phyloP scores from a whole-genome alignment of 345 rosid species.

The Melaleuca alternifolia region DNA sequence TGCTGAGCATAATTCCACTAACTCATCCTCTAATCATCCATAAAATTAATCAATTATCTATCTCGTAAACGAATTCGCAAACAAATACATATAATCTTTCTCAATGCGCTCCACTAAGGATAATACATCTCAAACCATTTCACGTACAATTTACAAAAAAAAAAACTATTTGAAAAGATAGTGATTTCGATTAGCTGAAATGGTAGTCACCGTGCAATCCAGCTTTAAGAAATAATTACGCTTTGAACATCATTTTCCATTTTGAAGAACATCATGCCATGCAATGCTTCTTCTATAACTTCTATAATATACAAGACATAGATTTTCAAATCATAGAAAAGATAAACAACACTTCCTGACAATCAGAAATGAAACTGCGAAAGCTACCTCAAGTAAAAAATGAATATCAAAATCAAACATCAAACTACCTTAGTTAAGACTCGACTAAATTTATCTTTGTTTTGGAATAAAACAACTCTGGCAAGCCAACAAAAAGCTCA shows the following conservation, averaged over 20 bases:
- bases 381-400: neutral
- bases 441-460: neutral
- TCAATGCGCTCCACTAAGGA: neutral
- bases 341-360: neutral
- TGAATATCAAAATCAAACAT: neutral
- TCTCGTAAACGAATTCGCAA: neutral
- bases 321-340: neutral
- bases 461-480: neutral
- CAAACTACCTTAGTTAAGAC: neutral
- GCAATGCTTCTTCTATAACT: neutral
- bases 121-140: neutral
- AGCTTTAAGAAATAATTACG: neutral
- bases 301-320: neutral
- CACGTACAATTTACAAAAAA: neutral
- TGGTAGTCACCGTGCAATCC: neutral
- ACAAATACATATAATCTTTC: neutral
- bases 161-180: neutral
- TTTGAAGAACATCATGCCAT: neutral
- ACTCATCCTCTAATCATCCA: neutral
- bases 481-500: neutral
- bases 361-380: neutral
- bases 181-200: neutral
- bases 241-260: neutral
- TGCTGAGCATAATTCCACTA: neutral
- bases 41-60: neutral